phyloP scores from a whole-genome alignment of 2,329 filamentous ascomycete species.

The Hymenoscyphus infarciens region DNA sequence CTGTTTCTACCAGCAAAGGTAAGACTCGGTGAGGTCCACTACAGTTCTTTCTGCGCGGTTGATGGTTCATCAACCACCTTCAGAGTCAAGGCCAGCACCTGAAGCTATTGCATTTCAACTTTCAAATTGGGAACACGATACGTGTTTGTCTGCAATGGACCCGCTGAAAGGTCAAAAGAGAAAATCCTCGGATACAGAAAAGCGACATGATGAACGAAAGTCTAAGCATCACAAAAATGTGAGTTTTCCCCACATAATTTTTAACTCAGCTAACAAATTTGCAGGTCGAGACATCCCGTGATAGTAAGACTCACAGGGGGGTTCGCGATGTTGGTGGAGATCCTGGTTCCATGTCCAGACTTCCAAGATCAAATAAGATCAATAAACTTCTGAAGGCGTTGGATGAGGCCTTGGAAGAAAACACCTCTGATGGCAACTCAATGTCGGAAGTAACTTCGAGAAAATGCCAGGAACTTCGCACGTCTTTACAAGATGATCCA shows the following conservation, averaged over 20 bases:
- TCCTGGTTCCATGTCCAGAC: neutral
- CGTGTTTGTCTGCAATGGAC: neutral
- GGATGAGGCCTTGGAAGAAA: slow-evolving; percentile 26
- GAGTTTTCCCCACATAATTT: neutral
- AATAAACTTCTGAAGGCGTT: slow-evolving; percentile 27
- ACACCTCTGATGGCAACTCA: slow-evolving; percentile 23
- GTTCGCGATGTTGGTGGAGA: neutral
- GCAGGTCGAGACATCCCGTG: neutral
- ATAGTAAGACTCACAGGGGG: neutral
- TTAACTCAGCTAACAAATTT: neutral
- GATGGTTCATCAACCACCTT: neutral
- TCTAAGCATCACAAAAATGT: slow-evolving; percentile 13
- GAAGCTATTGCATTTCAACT: neutral
- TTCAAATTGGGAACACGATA: neutral
- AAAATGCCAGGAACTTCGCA: slow-evolving; percentile 24
- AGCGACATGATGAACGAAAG: slow-evolving; percentile 9
- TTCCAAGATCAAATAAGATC: too few species aligned
- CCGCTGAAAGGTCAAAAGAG: slow-evolving; percentile 21
- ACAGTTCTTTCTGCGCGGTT: neutral
- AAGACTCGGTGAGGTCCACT: neutral
- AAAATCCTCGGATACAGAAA: slow-evolving; percentile 14
- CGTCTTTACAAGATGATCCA: slow-evolving; percentile 13
- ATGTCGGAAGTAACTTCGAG: slow-evolving; percentile 9
- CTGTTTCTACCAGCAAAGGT: neutral
- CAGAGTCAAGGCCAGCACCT: neutral